Conservation (phyloP, 2,329 filamentous ascomycete species). For the Paracamarosporium sp. region DNA sequence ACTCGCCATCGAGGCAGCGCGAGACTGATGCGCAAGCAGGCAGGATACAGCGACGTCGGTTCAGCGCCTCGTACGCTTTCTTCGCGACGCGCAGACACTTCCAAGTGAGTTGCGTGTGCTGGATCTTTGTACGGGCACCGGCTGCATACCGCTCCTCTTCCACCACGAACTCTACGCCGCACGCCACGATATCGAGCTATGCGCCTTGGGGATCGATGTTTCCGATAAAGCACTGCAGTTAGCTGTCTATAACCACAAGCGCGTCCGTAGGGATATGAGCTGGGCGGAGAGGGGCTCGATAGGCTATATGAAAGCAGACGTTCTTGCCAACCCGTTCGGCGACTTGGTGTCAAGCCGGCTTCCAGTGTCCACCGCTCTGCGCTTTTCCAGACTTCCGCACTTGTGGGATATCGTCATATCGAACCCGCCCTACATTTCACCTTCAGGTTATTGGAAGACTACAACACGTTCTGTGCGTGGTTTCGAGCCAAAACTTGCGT, state of each 20-base stretch:
- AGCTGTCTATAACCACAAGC: slow-evolving; percentile 67
- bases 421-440: slow-evolving; percentile 92
- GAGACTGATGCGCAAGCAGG: slow-evolving; percentile 36
- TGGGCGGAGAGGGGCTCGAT: slow-evolving; percentile 38
- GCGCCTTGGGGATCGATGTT: slow-evolving; percentile 76
- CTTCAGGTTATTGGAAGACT: slow-evolving; percentile 63
- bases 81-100: slow-evolving; percentile 29
- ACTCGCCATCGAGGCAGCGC: background rate
- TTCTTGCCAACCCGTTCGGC: slow-evolving; percentile 57
- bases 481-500: slow-evolving; percentile 80
- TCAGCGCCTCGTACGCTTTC: slow-evolving; percentile 34
- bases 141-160: slow-evolving; percentile 84
- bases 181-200: slow-evolving; percentile 44
- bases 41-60: slow-evolving; percentile 55
- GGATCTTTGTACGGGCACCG: slow-evolving; percentile 89
- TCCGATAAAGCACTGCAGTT: slow-evolving; percentile 70
- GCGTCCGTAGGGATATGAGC: slow-evolving; percentile 32
- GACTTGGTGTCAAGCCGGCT: slow-evolving; percentile 28
- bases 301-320: slow-evolving; percentile 56
- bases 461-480: slow-evolving; percentile 78
- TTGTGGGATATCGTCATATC: slow-evolving; percentile 72
- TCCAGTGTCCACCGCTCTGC: slow-evolving; percentile 24
- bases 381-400: slow-evolving; percentile 17
- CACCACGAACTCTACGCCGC: slow-evolving; percentile 63
- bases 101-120: slow-evolving; percentile 65